Evolutionary conservation across 1,284 basidiomycete species (phyloP).

Genomic region (Pulveroboletus sp.): DNA sequence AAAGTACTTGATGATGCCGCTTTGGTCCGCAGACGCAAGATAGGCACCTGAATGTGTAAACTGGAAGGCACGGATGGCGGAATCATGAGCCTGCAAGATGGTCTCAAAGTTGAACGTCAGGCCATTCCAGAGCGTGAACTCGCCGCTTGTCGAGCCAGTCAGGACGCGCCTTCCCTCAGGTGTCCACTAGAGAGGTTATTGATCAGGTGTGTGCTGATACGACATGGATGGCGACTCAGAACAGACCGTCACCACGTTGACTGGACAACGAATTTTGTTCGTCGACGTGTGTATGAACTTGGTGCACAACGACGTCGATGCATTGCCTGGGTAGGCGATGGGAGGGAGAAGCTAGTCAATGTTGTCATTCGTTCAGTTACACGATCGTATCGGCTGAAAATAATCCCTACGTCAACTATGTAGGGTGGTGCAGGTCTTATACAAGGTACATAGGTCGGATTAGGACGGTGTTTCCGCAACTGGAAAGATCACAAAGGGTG

Average conservation of each 20-base stretch:
- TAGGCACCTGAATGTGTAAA: constrained; percentile 93
- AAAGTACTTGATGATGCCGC: constrained; percentile 96
- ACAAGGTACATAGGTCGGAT: constrained; percentile 70
- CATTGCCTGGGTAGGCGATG: constrained; percentile 85
- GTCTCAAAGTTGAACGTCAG: constrained; percentile 99
- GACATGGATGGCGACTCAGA: background rate
- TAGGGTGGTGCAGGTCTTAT: constrained; percentile 82
- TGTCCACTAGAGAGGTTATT: constrained; percentile 72
- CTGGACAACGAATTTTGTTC: constrained; percentile 97
- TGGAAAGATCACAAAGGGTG: constrained; percentile 34
- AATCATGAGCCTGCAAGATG: constrained; percentile 96
- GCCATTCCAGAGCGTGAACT: constrained; percentile 99
- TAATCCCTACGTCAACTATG: constrained; percentile 73
- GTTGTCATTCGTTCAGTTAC: constrained; percentile 25
- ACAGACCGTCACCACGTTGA: constrained; percentile 89
- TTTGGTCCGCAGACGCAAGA: constrained; percentile 91
- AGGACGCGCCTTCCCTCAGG: constrained; percentile 91
- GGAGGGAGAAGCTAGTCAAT: constrained; percentile 81
- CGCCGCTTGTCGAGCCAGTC: constrained; percentile 95
- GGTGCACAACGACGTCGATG: constrained; percentile 89
- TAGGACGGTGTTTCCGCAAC: constrained; percentile 76
- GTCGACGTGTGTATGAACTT: constrained; percentile 98
- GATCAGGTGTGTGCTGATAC: background rate
- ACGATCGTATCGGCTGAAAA: constrained; percentile 13
- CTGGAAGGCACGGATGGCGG: constrained; percentile 85